Conservation (phyloP, 23 red algal species). For the Cyanidium caldarium region DNA sequence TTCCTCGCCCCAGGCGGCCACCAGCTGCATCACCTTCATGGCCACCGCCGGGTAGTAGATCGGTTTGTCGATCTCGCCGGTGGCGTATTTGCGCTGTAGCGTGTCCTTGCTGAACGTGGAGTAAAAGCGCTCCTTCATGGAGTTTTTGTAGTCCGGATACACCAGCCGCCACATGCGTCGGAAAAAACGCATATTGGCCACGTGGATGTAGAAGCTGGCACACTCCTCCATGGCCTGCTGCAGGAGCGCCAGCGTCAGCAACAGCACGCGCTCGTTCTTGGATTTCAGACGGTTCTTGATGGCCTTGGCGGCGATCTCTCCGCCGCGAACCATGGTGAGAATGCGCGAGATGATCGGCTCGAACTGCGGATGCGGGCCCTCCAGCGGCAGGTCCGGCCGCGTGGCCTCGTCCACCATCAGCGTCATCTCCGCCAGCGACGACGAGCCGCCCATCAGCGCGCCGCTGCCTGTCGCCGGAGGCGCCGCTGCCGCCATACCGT, state of each 20-base stretch:
- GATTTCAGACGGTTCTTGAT: conserved; percentile 75
- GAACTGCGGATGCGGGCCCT: not conserved
- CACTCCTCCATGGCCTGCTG: conserved; percentile 61
- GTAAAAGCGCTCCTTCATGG: conserved; percentile 23
- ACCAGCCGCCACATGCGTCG: conserved; percentile 88
- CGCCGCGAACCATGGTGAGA: conserved; percentile 14
- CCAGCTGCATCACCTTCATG: conserved; percentile 4
- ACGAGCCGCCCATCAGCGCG: no score
- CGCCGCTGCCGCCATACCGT: not conserved
- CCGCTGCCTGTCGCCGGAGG: no score
- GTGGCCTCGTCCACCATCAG: conserved; percentile 5
- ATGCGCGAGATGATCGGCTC: not conserved
- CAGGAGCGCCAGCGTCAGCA: conserved; percentile 49
- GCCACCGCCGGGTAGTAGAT: conserved; percentile 6
- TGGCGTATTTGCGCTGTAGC: conserved; percentile 5
- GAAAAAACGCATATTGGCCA: conserved; percentile 81
- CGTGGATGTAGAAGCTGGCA: conserved; percentile 73
- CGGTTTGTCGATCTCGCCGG: conserved; percentile 4
- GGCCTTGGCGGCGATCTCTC: conserved; percentile 41
- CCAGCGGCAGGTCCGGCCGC: not conserved
- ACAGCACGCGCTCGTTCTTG: conserved; percentile 34
- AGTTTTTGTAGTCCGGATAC: conserved; percentile 80
- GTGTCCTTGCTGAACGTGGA: not conserved
- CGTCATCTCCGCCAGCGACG: not conserved
- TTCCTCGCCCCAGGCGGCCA: not conserved